Conservation (phyloP, 257 asterid species). For the Fraxinus pennsylvanica region DNA sequence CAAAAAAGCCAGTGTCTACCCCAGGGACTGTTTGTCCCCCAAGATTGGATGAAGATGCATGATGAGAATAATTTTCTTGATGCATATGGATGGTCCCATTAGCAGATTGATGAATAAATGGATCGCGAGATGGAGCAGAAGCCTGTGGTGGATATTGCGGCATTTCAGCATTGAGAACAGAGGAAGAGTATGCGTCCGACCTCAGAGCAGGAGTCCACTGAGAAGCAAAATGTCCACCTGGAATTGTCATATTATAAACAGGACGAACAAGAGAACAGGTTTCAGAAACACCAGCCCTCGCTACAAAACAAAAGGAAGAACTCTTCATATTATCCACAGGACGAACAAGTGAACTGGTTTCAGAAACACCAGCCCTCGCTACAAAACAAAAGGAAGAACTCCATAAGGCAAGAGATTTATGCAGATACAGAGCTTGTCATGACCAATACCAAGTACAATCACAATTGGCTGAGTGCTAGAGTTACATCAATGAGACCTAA, state of each 20-base stretch:
- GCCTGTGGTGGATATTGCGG: constrained; percentile 52
- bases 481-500: not conserved
- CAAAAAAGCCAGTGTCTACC: constrained; percentile 45
- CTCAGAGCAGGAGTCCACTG: constrained; percentile 55
- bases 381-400: constrained; percentile 21
- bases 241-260: constrained; percentile 41
- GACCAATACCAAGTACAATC: not conserved
- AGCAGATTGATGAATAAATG: constrained; percentile 45
- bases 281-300: constrained; percentile 47
- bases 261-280: constrained; percentile 44
- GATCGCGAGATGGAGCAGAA: constrained; percentile 50
- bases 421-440: not conserved
- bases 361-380: constrained; percentile 49
- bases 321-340: constrained; percentile 44
- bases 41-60: constrained; percentile 60
- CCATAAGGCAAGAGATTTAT: not conserved
- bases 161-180: constrained; percentile 42
- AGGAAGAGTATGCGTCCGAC: constrained; percentile 47
- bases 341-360: constrained; percentile 42
- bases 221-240: constrained; percentile 48
- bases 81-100: constrained; percentile 42
- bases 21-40: constrained; percentile 50
- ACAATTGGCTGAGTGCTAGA: not conserved
- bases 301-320: constrained; percentile 29
- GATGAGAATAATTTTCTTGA: constrained; percentile 51